Evolutionary conservation across 108 stramenopile species (phyloP).

Genomic region (Fragilaria crotonensis): DNA sequence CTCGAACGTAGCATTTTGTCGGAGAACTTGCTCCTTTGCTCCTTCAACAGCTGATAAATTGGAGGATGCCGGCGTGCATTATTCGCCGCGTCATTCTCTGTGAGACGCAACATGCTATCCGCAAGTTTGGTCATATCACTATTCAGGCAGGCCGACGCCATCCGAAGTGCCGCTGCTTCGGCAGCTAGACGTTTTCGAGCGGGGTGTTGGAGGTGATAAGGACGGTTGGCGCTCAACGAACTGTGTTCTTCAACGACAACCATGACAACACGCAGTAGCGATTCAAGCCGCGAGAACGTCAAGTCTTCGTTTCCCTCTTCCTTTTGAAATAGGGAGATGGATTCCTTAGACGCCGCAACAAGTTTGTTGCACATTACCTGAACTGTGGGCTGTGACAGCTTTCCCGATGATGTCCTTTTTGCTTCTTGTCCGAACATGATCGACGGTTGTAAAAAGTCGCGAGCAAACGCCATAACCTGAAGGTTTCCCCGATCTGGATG

Average conservation of each 20-base stretch:
- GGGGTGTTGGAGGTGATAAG: not conserved
- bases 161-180: slow-evolving; percentile 37
- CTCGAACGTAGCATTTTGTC: slow-evolving; percentile 50
- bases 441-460: slow-evolving; percentile 58
- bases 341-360: slow-evolving; percentile 41
- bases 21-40: no score
- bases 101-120: slow-evolving; percentile 22
- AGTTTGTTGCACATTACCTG: slow-evolving; percentile 42
- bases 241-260: slow-evolving; percentile 30
- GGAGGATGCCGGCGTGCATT: no score
- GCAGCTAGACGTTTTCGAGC: slow-evolving; percentile 16
- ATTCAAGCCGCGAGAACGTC: slow-evolving; percentile 59
- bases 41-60: no score
- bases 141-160: slow-evolving; percentile 37
- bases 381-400: slow-evolving; percentile 41
- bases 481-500: slow-evolving; percentile 46
- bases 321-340: slow-evolving; percentile 35
- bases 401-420: slow-evolving; percentile 5
- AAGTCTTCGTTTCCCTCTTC: slow-evolving; percentile 61
- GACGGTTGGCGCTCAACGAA: not conserved
- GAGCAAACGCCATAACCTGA: slow-evolving; percentile 65
- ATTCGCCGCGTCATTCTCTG: slow-evolving; percentile 7
- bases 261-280: slow-evolving; percentile 56
- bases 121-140: slow-evolving; percentile 43
- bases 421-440: slow-evolving; percentile 4